Percentiles rank a stretch among this genome's conserved stretches.
These are phyloP conservation scores for Lyophyllum semitale DNA, from an alignment of 768 basidiomycete species.

Conservation along the genomic window DNA sequence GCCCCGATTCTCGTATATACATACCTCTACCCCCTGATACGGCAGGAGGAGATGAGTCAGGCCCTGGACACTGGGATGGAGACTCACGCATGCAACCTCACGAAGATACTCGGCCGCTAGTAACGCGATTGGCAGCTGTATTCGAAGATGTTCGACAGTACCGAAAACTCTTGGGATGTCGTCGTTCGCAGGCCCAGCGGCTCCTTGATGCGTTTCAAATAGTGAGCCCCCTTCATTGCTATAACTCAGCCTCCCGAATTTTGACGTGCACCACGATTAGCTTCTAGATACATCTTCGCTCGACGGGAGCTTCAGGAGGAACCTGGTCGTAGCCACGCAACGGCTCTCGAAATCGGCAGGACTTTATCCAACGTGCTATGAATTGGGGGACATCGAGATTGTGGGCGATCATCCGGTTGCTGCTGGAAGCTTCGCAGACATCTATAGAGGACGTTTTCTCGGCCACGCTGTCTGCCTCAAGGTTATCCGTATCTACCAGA, in stretches of 20 bases:
- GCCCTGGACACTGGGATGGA: too few species aligned
- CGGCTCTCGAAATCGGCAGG: constrained; percentile 1
- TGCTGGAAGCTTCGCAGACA: constrained; percentile 11
- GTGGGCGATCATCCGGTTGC: neutral
- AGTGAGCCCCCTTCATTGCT: too few species aligned
- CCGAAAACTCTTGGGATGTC: neutral
- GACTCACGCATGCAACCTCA: neutral
- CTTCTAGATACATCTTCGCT: constrained; percentile 7
- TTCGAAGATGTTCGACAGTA: constrained; percentile 3
- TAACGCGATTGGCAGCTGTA: neutral
- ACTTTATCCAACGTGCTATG: constrained; percentile 13
- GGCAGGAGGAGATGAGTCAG: too few species aligned
- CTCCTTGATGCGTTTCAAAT: constrained; percentile 12
- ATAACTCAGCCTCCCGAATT: too few species aligned
- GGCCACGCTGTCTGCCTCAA: constrained; percentile 13
- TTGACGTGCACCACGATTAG: too few species aligned
- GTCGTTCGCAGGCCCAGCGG: neutral
- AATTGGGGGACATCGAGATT: constrained; percentile 3
- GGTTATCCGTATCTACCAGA: constrained; percentile 15
- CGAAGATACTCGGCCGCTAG: neutral
- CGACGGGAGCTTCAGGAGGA: neutral
- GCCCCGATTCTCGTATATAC: too few species aligned
- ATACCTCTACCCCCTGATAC: too few species aligned
- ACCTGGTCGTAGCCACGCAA: constrained; percentile 14
- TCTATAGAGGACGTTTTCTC: constrained; percentile 5